Evolutionary conservation across 2,329 filamentous ascomycete species (phyloP), one percentile per base, ranked within the genome.

Genomic region (Aspergillus sp.): DNA sequence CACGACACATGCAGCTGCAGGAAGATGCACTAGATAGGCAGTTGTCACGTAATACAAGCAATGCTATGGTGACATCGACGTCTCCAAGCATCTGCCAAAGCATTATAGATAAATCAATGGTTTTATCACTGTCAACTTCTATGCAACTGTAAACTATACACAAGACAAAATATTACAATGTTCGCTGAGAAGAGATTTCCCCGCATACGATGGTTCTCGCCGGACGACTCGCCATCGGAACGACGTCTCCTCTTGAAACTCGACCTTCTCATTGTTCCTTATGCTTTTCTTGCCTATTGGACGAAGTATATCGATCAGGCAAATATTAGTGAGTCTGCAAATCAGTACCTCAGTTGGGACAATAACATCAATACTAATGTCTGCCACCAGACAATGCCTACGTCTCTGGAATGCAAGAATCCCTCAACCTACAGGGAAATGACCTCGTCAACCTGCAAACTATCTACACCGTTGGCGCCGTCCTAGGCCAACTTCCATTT

Each of bases 301-400:
- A 78, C 82, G 54, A 85, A 85, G 67, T 84, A 85, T 60, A 78
- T 86, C 8, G 83, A 85, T 63, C 82, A 85, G 63, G 74, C 80
- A 3, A 85, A 85, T 57, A 76, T 85, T 53, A 85, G 82, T 84
- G 63, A 53, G 76, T 63, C 12, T 4, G 4, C 50, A 7, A 7
- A 10, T 13, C 19, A 25, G 6, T 3, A 48, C 7, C 17, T 15
- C 13, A 32, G 13, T 32, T 13, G 30, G 4, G 1, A 5, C 30
- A 32, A 32, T 32, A 4, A 32, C 10, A 13, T 13, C 5, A 6
- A 36, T 12, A 36, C 4, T 36, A 4, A 36, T 28, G 38, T 9
- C 3, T 10, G 15, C 32, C 51, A 21, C 10, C 47, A 83, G 81
- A 83, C 62, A 85, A 84, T 75, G 83, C 83, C 1, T 85, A 85